These are phyloP conservation scores for Curvularia sp. DNA, from an alignment of 2,329 filamentous ascomycete species.

Conservation along the genomic window DNA sequence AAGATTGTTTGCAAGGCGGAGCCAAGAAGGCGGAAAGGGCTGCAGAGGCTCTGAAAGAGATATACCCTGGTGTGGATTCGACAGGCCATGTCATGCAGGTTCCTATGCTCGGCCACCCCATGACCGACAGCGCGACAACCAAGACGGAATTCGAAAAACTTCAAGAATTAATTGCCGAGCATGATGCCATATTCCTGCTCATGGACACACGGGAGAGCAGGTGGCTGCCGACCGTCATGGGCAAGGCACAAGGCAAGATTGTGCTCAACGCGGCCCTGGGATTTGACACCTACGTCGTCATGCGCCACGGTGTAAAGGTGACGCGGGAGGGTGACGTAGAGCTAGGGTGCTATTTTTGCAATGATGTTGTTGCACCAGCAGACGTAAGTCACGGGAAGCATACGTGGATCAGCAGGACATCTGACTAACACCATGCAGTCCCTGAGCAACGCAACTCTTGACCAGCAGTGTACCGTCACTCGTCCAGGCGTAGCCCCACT, in stretches of 20 bases:
- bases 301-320: conserved; percentile 82
- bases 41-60: conserved; percentile 78
- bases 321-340: conserved; percentile 62
- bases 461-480: conserved; percentile 98
- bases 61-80: conserved; percentile 89
- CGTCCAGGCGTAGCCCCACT: conserved; percentile 91
- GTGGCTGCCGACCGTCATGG: conserved; percentile 96
- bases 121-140: conserved; percentile 73
- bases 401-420: too few species aligned
- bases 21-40: conserved; percentile 82
- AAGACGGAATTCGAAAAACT: conserved; percentile 78
- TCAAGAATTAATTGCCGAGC: conserved; percentile 75
- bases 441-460: conserved; percentile 90
- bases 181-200: conserved; percentile 93
- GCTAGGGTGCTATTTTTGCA: conserved; percentile 97
- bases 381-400: conserved; percentile 69
- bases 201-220: conserved; percentile 96
- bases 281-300: conserved; percentile 96
- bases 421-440: conserved; percentile 62
- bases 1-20: conserved; percentile 86
- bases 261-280: conserved; percentile 96
- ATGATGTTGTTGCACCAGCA: conserved; percentile 91
- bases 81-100: conserved; percentile 83
- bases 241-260: conserved; percentile 89
- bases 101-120: conserved; percentile 93